Evolutionary conservation across 495 filamentous ascomycete species (phyloP), one percentile per base, ranked within the genome.

Genomic region (Viridothelium virens): DNA sequence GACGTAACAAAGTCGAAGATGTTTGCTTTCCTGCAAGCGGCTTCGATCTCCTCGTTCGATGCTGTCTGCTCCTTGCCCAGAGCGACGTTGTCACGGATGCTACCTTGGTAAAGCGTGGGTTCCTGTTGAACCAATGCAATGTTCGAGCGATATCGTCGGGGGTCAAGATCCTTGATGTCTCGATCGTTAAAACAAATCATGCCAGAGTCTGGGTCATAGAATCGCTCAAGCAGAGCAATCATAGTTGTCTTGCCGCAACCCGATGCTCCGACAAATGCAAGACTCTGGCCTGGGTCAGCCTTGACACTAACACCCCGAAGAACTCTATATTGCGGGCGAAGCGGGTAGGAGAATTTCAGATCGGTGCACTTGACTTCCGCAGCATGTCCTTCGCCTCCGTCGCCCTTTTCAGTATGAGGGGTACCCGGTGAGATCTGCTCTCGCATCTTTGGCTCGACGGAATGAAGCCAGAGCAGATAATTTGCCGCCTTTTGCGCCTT

Each of bases 171-270:
- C 2, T 67, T 67, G 62, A 72, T 72, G 34, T 68, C 67, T 41
- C 67, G 68, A 39, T 66, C 64, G 53, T 69, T 70, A 41, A 61
- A 67, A 2, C 67, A 53, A 31, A 75, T 69, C 16, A 48, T 48
- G 38, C 73, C 73, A 31, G 63, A 67, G 31, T 56, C 63, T 18
- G 68, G 66, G 44, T 75, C 73, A 71, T 94, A 95, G 78, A 94
- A 95, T 62, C 90, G 85, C 76, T 95, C 90, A 47, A 94, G 79
- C 14, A 95, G 80, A 38, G 83, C 84, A 70, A 95, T 91, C 1
- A 88, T 90, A 2, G 91, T 94, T 69, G 83, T 87, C 80, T 95
- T 95, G 56, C 91, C 91, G 71, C 90, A 92, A 36, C 91, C 91
- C 62, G 86, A 90, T 3, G 89, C 84, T 46, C 91, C 91, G 18